These are phyloP conservation scores for Saprolegnia diclina DNA, from an alignment of 352 stramenopile genomes.

Conservation along the genomic window DNA sequence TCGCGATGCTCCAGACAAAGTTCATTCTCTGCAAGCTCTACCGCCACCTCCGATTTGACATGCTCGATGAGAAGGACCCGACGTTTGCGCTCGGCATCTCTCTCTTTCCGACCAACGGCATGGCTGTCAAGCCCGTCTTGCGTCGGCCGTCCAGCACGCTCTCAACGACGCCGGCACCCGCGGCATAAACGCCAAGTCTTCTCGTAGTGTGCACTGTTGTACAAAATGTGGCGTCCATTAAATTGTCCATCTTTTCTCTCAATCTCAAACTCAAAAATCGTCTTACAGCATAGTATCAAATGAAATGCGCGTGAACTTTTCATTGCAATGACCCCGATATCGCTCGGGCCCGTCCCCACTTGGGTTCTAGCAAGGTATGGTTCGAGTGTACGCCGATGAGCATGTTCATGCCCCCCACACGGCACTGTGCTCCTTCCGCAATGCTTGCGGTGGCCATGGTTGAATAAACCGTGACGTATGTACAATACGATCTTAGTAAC, in stretches of 20 bases:
- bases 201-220: no score
- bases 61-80: not conserved
- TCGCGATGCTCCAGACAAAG: conserved; percentile 61
- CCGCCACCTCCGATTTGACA: conserved; percentile 15
- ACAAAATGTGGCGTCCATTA: not conserved
- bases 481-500: conserved; percentile 66
- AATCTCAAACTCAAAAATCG: no score
- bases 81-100: conserved; percentile 20
- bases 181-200: conserved; percentile 1
- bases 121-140: not conserved
- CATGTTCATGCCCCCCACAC: no score
- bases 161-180: not conserved
- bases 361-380: no score
- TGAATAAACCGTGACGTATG: no score
- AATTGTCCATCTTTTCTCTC: not conserved
- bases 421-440: no score
- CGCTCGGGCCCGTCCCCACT: no score
- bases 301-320: not conserved
- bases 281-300: not conserved
- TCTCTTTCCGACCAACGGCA: conserved; percentile 13
- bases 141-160: not conserved
- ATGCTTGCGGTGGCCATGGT: not conserved
- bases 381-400: no score
- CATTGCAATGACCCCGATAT: no score
- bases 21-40: conserved; percentile 22